These are phyloP conservation scores for Albatrellus ellisii DNA, from an alignment of 768 basidiomycete species.

Conservation along the genomic window DNA sequence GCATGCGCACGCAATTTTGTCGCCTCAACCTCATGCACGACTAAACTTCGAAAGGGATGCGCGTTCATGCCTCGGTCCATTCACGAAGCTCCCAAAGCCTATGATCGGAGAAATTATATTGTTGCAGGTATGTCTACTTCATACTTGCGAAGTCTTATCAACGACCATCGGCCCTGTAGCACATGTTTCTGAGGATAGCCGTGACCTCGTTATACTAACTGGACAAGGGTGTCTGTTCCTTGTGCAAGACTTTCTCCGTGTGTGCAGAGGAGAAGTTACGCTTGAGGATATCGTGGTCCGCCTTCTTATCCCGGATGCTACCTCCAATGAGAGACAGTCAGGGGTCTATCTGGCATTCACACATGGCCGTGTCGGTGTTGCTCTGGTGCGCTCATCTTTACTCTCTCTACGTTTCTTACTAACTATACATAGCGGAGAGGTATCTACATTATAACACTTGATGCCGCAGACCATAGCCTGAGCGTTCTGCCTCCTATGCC, in stretches of 20 bases:
- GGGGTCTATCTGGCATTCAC: conserved; percentile 10
- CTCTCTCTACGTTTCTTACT: not conserved
- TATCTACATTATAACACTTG: conserved; percentile 7
- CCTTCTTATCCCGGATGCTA: not conserved
- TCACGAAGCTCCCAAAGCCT: not conserved
- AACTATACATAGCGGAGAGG: not conserved
- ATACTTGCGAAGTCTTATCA: not conserved
- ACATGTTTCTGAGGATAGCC: conserved; percentile 26
- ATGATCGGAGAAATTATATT: not conserved
- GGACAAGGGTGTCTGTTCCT: conserved; percentile 17
- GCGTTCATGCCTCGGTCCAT: not conserved
- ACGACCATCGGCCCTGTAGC: conserved; percentile 13
- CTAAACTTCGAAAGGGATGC: not conserved
- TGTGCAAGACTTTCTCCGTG: conserved; percentile 23
- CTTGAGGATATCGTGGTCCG: not conserved
- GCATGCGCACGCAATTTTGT: not conserved
- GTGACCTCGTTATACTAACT: conserved; percentile 20
- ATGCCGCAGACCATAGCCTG: not conserved
- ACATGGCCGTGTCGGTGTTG: conserved; percentile 11
- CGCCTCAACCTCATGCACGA: not conserved
- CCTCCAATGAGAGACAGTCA: no score
- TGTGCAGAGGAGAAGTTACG: conserved; percentile 10
- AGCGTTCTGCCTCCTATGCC: not conserved
- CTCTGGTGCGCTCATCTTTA: conserved; percentile 5
- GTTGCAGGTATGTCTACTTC: conserved; percentile 3